These are phyloP conservation scores for Clavaria fumosa DNA, from an alignment of 768 basidiomycete genomes.

Conservation along the genomic window DNA sequence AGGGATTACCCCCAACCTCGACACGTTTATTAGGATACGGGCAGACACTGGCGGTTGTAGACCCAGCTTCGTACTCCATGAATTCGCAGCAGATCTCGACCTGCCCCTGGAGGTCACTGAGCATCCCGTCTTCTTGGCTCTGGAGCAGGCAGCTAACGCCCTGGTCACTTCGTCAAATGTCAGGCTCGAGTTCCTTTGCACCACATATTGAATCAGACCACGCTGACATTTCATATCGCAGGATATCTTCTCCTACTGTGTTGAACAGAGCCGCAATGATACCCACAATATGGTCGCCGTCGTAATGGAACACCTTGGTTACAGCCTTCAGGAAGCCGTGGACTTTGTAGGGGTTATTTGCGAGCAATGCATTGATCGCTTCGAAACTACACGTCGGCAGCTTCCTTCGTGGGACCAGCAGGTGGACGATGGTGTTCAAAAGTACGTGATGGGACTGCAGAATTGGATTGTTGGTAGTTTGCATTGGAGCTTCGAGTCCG, in stretches of 20 bases:
- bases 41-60: constrained; percentile 39
- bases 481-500: constrained; percentile 29
- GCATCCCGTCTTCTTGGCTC: constrained; percentile 31
- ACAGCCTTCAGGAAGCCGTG: constrained; percentile 23
- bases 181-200: constrained; percentile 5
- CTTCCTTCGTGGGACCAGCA: constrained; percentile 24
- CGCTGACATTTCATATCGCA: constrained; percentile 11
- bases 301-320: constrained; percentile 22
- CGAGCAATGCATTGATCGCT: constrained; percentile 16
- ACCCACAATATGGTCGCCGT: constrained; percentile 27
- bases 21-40: constrained; percentile 37
- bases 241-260: constrained; percentile 27
- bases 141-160: constrained; percentile 35
- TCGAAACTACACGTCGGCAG: constrained; percentile 15
- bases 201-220: not conserved
- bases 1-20: constrained; percentile 25
- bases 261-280: constrained; percentile 26
- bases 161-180: constrained; percentile 35
- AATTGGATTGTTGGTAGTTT: constrained; percentile 23
- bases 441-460: constrained; percentile 24
- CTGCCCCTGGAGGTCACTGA: constrained; percentile 37
- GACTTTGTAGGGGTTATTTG: constrained; percentile 22
- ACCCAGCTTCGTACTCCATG: constrained; percentile 34
- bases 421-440: constrained; percentile 17
- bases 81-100: constrained; percentile 35